Base-by-base conservation (phyloP, 441 rosid species). In the Dalechampia spathulata region DNA sequence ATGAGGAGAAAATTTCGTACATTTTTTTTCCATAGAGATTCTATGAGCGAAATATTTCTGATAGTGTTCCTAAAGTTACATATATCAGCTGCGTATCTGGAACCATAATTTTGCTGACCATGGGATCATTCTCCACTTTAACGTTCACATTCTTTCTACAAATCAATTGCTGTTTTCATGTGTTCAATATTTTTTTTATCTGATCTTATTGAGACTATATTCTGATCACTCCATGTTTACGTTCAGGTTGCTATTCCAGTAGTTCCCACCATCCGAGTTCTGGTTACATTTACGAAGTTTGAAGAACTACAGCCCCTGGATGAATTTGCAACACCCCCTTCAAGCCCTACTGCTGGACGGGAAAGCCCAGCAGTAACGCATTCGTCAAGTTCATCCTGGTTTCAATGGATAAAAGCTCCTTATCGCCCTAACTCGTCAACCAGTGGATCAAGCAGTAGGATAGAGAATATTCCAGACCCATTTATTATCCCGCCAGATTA, bases 191-290 rank as follows among this genome's bases (percentile, higher is more conserved):
- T 53, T 16, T 13, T 42, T 12, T 7, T 13, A 47, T 30, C 8
- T 8, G 4, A 3, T 30, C 4, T 4, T 3, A 30, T 30, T 34
- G 2, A 49, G 19, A 49, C 16, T 19, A n/a, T 43, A 23, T 23
- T 36, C 44, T 36, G 12, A 38, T 0, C 4, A 30, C 4, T 30
- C 15, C 20, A 15, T 27, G 36, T 19, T 53, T 17, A 15, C 37
- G 30, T 72, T 34, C 81, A 94, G 97, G 98, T 87, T 68, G 96
- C 99, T 52, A 94, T 94, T 40, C 99, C 99, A 0, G 98, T 94
- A 72, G 76, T 94, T 60, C 99, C 99, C 19, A 90, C 99, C 28
- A 87, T 94, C 66, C 84, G 90, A 74, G 98, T 94, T 39, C 67
- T 94, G 30, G 95, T 90, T 13, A 94, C 96, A 22, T 94, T 94